Percentiles rank a stretch among this genome's conserved stretches.
These are phyloP conservation scores for Aspergillus diversus DNA, from an alignment of 495 filamentous ascomycete species.

Conservation along the genomic window DNA sequence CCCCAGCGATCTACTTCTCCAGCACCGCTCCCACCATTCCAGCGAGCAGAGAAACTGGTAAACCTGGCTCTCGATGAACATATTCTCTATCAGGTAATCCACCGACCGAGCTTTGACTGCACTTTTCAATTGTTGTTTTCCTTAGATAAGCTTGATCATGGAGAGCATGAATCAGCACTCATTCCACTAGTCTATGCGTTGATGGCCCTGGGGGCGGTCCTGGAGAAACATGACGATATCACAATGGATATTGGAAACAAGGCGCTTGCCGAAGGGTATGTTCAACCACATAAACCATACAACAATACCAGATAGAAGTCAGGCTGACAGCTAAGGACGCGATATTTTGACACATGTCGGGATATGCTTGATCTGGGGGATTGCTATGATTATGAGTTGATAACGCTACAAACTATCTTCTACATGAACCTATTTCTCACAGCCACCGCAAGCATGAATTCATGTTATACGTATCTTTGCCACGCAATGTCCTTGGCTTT, in stretches of 20 bases:
- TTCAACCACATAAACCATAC: neutral
- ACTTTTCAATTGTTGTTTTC: conserved; percentile 16
- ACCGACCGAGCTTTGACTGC: conserved; percentile 15
- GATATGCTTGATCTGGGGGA: conserved; percentile 13
- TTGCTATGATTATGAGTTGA: conserved; percentile 14
- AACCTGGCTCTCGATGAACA: conserved; percentile 14
- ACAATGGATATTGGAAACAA: neutral
- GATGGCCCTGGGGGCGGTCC: conserved; percentile 19
- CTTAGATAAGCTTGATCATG: conserved; percentile 14
- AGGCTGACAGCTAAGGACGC: conserved; percentile 11
- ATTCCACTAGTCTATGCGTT: conserved; percentile 15
- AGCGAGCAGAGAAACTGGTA: conserved; percentile 9
- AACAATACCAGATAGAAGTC: too few relatives aligned
- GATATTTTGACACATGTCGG: conserved; percentile 17
- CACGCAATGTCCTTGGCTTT: conserved; percentile 20
- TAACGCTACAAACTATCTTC: conserved; percentile 20
- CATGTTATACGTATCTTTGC: conserved; percentile 15
- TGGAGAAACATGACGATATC: neutral
- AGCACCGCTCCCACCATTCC: conserved; percentile 4
- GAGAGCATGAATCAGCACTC: conserved; percentile 8
- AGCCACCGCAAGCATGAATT: conserved; percentile 8
- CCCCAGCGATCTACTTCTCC: neutral
- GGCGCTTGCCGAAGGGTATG: conserved; percentile 9
- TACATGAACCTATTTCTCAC: conserved; percentile 20
- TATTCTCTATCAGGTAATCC: conserved; percentile 15